These are phyloP conservation scores for Debaryomyces sp. DNA, from an alignment of 1,139 yeast species.

Conservation along the genomic window DNA sequence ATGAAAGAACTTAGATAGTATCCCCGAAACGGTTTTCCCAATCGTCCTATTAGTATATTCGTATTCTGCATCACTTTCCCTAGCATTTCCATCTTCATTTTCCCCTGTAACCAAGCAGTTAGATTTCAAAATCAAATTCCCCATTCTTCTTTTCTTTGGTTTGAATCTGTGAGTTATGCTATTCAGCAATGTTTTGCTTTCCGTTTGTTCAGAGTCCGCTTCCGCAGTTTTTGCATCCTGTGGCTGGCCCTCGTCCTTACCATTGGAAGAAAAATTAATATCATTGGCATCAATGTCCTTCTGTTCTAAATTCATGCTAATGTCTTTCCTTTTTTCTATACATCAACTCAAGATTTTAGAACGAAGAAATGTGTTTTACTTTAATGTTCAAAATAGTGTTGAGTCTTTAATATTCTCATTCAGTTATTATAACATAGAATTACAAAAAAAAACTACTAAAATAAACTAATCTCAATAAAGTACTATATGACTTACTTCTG, in stretches of 20 bases:
- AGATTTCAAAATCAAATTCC: conserved; percentile 5
- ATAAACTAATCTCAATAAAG: too few relatives aligned
- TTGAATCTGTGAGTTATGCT: conserved; percentile 6
- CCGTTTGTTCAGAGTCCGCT: neutral
- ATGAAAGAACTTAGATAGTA: neutral
- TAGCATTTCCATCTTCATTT: neutral
- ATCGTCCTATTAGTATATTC: neutral
- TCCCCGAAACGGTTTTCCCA: neutral
- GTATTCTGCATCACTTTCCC: neutral
- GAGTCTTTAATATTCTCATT: neutral
- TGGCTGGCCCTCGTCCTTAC: neutral
- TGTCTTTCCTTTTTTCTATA: neutral
- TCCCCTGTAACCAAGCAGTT: neutral
- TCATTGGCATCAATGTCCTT: neutral
- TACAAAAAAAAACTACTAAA: too few relatives aligned
- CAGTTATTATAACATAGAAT: neutral
- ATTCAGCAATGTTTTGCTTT: neutral
- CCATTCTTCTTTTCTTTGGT: conserved; percentile 8
- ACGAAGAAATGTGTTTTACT: too few relatives aligned
- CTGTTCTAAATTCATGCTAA: neutral
- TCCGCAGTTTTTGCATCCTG: neutral
- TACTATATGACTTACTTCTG: too few relatives aligned
- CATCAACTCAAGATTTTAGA: neutral
- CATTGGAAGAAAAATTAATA: neutral
- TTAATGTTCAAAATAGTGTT: neutral